Evolutionary conservation across 768 basidiomycete genomes (phyloP).

Genomic region (Thelephora ganbajun): DNA sequence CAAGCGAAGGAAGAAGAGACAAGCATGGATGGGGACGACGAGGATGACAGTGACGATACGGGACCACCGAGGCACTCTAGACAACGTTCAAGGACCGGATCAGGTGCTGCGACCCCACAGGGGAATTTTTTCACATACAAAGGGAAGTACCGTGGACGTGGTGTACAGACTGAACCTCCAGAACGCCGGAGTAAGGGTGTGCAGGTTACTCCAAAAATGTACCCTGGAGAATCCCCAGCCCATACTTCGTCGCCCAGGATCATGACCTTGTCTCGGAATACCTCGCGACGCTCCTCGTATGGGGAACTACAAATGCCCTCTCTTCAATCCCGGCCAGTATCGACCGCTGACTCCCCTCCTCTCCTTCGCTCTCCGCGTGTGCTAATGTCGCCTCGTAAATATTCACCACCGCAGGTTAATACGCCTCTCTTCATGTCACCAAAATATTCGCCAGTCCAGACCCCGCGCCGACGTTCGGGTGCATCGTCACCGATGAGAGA

Average conservation of each 20-base stretch:
- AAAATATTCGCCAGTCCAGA: constrained; percentile 3
- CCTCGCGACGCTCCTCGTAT: constrained; percentile 5
- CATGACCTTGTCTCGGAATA: no score
- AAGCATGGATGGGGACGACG: constrained; percentile 74
- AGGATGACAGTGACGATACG: constrained; percentile 52
- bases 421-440: constrained; percentile 9
- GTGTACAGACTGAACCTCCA: constrained; percentile 53
- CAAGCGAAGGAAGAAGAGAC: constrained; percentile 47
- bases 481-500: constrained; percentile 1
- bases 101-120: not conserved
- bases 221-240: not conserved
- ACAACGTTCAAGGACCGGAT: constrained; percentile 16
- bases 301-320: not conserved
- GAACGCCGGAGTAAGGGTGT: constrained; percentile 42
- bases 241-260: no score
- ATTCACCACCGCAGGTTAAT: constrained; percentile 10
- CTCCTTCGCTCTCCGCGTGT: constrained; percentile 12
- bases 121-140: constrained; percentile 18
- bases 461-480: constrained; percentile 1
- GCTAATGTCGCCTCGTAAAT: constrained; percentile 15
- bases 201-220: constrained; percentile 31
- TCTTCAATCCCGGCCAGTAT: not conserved
- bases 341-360: not conserved
- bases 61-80: constrained; percentile 16
- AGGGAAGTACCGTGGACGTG: constrained; percentile 46